phyloP scores from a whole-genome alignment of 2,329 filamentous ascomycete genomes.

The Leptographium lundbergii region DNA sequence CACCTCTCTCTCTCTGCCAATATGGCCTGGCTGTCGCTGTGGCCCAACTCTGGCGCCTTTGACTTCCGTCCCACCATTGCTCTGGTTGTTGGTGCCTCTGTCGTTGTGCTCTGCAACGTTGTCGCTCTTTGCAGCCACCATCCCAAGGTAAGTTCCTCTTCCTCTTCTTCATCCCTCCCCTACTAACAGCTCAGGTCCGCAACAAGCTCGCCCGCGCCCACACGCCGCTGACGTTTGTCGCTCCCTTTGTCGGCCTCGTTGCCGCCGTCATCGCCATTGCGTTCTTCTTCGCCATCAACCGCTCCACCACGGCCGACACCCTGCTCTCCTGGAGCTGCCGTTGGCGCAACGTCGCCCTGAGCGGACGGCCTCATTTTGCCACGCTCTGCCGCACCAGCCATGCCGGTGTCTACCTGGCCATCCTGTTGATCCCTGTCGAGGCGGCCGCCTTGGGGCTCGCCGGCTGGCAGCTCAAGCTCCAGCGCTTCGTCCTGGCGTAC shows the following conservation, averaged over 20 bases:
- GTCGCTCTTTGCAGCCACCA: slow-evolving; percentile 37
- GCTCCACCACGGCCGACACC: slow-evolving; percentile 38
- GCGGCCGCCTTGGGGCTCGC: slow-evolving; percentile 32
- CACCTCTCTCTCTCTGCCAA: slow-evolving; percentile 28
- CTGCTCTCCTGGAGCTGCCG: slow-evolving; percentile 52
- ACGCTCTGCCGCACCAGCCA: slow-evolving; percentile 44
- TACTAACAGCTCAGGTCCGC: slow-evolving; percentile 22
- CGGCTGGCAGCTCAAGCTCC: slow-evolving; percentile 30
- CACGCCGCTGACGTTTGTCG: slow-evolving; percentile 23
- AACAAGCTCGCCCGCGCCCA: slow-evolving; percentile 19
- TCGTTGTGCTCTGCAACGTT: slow-evolving; percentile 36
- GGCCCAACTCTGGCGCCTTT: slow-evolving; percentile 38
- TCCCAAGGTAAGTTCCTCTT: slow-evolving; percentile 29
- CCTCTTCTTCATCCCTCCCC: not conserved
- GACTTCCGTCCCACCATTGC: slow-evolving; percentile 44
- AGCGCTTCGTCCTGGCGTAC: slow-evolving; percentile 26
- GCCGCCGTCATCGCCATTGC: slow-evolving; percentile 39
- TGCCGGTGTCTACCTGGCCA: slow-evolving; percentile 38
- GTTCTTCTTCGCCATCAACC: slow-evolving; percentile 45
- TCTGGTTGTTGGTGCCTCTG: slow-evolving; percentile 36
- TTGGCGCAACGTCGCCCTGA: slow-evolving; percentile 42
- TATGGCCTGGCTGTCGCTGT: slow-evolving; percentile 33
- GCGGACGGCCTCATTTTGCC: slow-evolving; percentile 38
- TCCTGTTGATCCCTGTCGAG: slow-evolving; percentile 46
- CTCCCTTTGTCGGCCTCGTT: slow-evolving; percentile 29